Evolutionary conservation across 2,329 filamentous ascomycete genomes (phyloP).

Genomic region (Metarhizium humberi): DNA sequence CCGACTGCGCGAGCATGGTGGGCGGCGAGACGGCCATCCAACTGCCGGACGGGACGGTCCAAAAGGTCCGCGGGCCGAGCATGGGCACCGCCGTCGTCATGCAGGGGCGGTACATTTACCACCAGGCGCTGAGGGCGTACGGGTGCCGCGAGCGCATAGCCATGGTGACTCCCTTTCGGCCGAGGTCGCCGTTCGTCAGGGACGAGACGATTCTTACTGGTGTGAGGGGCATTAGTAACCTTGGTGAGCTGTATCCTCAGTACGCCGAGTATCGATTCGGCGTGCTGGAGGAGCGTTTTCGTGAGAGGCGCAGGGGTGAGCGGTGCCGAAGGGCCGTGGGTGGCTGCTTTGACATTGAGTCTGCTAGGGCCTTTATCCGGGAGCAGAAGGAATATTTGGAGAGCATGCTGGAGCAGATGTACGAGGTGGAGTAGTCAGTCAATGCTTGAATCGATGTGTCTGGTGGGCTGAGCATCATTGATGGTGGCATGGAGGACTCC

Average conservation of each 20-base stretch:
- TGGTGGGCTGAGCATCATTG: too few relatives aligned
- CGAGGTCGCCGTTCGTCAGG: slow-evolving; percentile 39
- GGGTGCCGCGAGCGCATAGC: slow-evolving; percentile 53
- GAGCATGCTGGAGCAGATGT: too few relatives aligned
- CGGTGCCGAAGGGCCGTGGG: too few relatives aligned
- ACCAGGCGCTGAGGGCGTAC: slow-evolving; percentile 50
- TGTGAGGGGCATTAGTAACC: slow-evolving; percentile 47
- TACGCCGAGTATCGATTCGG: slow-evolving; percentile 55
- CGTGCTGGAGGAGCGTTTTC: slow-evolving; percentile 47
- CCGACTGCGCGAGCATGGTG: slow-evolving; percentile 52
- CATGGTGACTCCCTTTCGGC: slow-evolving; percentile 58
- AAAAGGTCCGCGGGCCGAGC: slow-evolving; percentile 50
- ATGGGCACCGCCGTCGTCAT: slow-evolving; percentile 56
- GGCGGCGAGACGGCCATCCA: slow-evolving; percentile 56
- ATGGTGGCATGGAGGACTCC: too few relatives aligned
- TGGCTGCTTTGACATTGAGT: too few relatives aligned
- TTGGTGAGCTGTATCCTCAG: slow-evolving; percentile 49
- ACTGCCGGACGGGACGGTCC: slow-evolving; percentile 40
- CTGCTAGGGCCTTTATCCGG: too few relatives aligned
- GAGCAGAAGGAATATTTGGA: too few relatives aligned
- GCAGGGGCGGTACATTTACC: slow-evolving; percentile 58
- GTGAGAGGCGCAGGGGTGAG: not conserved
- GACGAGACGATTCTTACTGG: slow-evolving; percentile 55
- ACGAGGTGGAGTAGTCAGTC: too few relatives aligned
- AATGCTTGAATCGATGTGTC: too few relatives aligned